These are phyloP conservation scores for Stachybotrys echinatus DNA, from an alignment of 2,329 filamentous ascomycete genomes.

Conservation along the genomic window DNA sequence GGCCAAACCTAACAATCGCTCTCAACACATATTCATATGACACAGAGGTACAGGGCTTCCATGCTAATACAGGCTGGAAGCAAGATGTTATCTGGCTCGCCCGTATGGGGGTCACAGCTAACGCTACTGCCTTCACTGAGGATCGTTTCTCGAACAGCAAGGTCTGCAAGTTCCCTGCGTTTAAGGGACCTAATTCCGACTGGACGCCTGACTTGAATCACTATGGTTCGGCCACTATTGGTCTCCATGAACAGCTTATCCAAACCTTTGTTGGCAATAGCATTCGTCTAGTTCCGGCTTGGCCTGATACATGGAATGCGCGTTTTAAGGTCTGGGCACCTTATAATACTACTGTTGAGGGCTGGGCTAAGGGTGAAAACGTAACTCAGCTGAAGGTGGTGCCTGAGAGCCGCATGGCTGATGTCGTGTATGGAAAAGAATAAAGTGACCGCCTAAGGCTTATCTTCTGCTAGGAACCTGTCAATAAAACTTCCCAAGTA, in stretches of 20 bases:
- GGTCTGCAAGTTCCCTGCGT: slow-evolving; percentile 5
- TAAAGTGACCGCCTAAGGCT: too few relatives aligned
- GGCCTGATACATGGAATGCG: slow-evolving; percentile 3
- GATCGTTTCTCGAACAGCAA: slow-evolving; percentile 2
- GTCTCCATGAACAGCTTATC: slow-evolving; percentile 5
- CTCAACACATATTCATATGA: slow-evolving; percentile 3
- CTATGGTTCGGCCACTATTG: slow-evolving; percentile 2
- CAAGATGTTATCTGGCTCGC: slow-evolving; percentile 6
- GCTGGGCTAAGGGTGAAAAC: neutral
- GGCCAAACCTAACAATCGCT: slow-evolving; percentile 3
- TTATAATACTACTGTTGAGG: slow-evolving; percentile 3
- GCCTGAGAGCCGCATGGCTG: neutral
- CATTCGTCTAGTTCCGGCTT: slow-evolving; percentile 3
- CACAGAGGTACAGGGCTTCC: slow-evolving; percentile 3
- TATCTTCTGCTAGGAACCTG: too few relatives aligned
- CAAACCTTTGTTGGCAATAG: slow-evolving; percentile 2
- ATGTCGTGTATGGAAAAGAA: slow-evolving; percentile 1
- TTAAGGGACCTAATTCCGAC: slow-evolving; percentile 5
- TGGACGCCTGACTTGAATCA: slow-evolving; percentile 5
- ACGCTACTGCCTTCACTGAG: slow-evolving; percentile 2
- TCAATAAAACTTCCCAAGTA: too few relatives aligned
- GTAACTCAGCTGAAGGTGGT: neutral
- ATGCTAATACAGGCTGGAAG: slow-evolving; percentile 4
- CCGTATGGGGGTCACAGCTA: slow-evolving; percentile 4
- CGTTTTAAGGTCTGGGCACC: slow-evolving; percentile 4